Evolutionary conservation across 2,329 filamentous ascomycete genomes (phyloP).

Genomic region (Scytalidium lignicola): DNA sequence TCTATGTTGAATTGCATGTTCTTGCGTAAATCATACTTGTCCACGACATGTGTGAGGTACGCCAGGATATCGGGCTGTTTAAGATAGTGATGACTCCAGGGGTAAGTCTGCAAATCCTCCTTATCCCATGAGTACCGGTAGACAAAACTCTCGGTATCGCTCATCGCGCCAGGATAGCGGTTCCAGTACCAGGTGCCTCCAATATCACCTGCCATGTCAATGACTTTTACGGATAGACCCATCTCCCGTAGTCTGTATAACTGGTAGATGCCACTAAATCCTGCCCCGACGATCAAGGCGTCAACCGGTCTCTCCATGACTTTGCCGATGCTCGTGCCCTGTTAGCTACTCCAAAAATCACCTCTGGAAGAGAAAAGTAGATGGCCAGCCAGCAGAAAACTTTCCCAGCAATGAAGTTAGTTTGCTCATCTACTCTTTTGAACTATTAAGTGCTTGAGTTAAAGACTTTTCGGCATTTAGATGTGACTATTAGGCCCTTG

Average conservation of each 20-base stretch:
- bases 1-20: slow-evolving; percentile 52
- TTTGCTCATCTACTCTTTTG: no score
- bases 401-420: neutral
- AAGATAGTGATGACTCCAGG: slow-evolving; percentile 37
- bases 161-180: slow-evolving; percentile 45
- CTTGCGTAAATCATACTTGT: slow-evolving; percentile 47
- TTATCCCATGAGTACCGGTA: slow-evolving; percentile 17
- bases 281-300: slow-evolving; percentile 34
- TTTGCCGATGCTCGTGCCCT: neutral
- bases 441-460: neutral
- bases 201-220: slow-evolving; percentile 39
- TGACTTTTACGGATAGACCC: slow-evolving; percentile 28
- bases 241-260: slow-evolving; percentile 32
- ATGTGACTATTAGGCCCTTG: neutral
- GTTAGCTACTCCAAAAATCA: neutral
- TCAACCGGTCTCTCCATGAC: slow-evolving; percentile 17
- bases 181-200: slow-evolving; percentile 53
- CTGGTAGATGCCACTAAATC: slow-evolving; percentile 32
- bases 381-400: neutral
- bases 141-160: slow-evolving; percentile 5
- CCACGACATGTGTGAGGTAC: slow-evolving; percentile 45
- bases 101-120: slow-evolving; percentile 13
- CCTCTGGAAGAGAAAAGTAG: neutral
- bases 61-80: slow-evolving; percentile 51
- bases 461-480: neutral